Percentiles rank a stretch among this genome's conserved stretches.
Conservation (phyloP, 1,284 basidiomycete species). For the Papiliotrema laurentii region DNA sequence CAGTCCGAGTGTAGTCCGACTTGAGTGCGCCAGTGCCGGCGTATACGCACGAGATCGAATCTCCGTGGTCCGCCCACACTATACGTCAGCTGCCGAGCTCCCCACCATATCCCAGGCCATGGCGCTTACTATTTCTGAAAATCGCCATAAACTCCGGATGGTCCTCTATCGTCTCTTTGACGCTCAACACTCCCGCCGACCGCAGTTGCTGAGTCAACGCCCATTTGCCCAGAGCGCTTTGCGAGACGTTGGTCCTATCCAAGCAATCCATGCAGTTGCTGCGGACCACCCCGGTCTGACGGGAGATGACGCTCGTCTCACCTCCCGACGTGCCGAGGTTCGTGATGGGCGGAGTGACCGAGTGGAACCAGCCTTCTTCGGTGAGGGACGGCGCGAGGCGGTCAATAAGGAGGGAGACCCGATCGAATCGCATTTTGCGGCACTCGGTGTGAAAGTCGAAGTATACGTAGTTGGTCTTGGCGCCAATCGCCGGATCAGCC, state of each 20-base stretch:
- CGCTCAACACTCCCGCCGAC: conserved; percentile 63
- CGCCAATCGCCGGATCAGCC: conserved; percentile 31
- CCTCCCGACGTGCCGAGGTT: conserved; percentile 4
- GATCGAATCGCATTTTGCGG: conserved; percentile 91
- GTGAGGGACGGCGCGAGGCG: conserved; percentile 68
- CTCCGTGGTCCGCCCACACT: conserved; percentile 99
- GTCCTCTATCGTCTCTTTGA: conserved; percentile 68
- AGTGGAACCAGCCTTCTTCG: conserved; percentile 59
- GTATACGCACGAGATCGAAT: conserved; percentile 86
- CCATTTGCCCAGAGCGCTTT: conserved; percentile 81
- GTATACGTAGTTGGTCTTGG: conserved; percentile 76
- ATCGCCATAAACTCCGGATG: conserved; percentile 72
- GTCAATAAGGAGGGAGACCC: conserved; percentile 78
- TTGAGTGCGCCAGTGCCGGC: conserved; percentile 94
- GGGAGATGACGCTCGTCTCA: conserved; percentile 19
- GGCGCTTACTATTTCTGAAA: conserved; percentile 85
- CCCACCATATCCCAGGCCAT: conserved; percentile 8
- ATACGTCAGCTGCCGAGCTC: conserved; percentile 1
- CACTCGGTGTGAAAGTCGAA: conserved; percentile 99
- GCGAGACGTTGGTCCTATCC: conserved; percentile 95
- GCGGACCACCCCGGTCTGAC: conserved; percentile 49
- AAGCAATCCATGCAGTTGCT: conserved; percentile 80
- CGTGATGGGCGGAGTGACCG: conserved; percentile 9
- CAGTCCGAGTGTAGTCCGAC: conserved; percentile 93
- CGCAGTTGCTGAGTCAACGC: conserved; percentile 75